Base-by-base conservation (phyloP, 805 yeast species). In the Candida hispaniensis region DNA sequence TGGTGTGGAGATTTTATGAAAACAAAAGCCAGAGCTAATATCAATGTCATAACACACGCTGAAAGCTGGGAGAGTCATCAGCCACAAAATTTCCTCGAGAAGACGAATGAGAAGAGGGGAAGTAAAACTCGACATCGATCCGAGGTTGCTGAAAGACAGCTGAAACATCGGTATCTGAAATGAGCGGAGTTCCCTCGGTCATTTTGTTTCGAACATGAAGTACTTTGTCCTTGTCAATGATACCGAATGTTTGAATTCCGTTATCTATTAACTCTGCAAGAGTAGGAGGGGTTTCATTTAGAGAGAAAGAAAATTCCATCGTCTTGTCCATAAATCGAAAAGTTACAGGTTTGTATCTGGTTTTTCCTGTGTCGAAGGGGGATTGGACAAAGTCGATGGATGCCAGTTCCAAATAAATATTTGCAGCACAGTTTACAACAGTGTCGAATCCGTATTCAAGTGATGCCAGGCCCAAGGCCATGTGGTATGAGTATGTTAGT, bases 361-460 rank as follows among this genome's bases (percentile, higher is more conserved):
- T 19, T 9, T 19, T n/a, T 19, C 10, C 22, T 19, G 8, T n/a
- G n/a, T 8, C 8, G 8, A n/a, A 8, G 8, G n/a, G 22, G n/a
- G n/a, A 9, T 19, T 8, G n/a, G 10, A n/a, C 10, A 19, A 9
- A 19, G 42, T 76, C 83, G 26, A 63, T 63, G 23, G 73, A 50
- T 5, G 79, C 62, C 17, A 69, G 56, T 35, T 68, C 73, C 49
- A 75, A 77, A 46, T 78, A 69, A 2, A 79, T 64, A 44, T 79
- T 88, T 42, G 80, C 69, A 16, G 82, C 53, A 3, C 79, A 75
- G 40, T 65, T 65, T 39, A 79, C 57, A n/a, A 75, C 64, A 3
- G 66, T 51, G 47, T 82, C 85, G 51, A 81, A 81, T 1, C 93
- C 93, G 58, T 75, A 81, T 54, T 81, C 93, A 42, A 73, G 75